Evolutionary conservation across 1,139 yeast genomes (phyloP).

Genomic region (Debaryomyces singareniensis): DNA sequence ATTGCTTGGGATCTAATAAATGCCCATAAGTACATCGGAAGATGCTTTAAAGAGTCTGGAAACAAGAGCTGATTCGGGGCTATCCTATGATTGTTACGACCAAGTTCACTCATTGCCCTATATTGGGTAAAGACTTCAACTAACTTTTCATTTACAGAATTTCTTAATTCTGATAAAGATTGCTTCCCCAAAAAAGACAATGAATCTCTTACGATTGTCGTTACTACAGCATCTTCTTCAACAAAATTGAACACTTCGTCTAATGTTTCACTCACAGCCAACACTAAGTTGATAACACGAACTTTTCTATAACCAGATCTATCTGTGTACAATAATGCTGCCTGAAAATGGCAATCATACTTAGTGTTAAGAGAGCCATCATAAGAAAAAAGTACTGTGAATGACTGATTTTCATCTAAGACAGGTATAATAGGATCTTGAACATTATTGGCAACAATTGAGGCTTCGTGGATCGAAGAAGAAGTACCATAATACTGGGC

Average conservation of each 20-base stretch:
- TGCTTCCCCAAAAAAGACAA: conserved; percentile 54
- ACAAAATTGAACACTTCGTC: conserved; percentile 72
- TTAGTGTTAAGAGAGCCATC: conserved; percentile 72
- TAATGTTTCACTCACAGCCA: conserved; percentile 72
- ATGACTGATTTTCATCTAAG: conserved; percentile 56
- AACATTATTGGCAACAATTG: conserved; percentile 28
- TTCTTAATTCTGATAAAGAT: conserved; percentile 57
- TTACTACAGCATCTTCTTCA: conserved; percentile 76
- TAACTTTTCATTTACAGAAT: conserved; percentile 56
- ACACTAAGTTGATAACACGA: conserved; percentile 74
- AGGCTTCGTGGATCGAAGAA: conserved; percentile 20
- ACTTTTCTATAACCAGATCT: conserved; percentile 71
- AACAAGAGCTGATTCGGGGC: conserved; percentile 64
- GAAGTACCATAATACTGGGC: conserved; percentile 64
- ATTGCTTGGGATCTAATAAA: conserved; percentile 66
- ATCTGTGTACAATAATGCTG: conserved; percentile 82
- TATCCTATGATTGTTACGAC: conserved; percentile 39
- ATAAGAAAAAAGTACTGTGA: conserved; percentile 67
- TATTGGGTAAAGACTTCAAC: conserved; percentile 75
- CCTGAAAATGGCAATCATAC: conserved; percentile 85
- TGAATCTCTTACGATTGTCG: conserved; percentile 70
- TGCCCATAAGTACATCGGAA: conserved; percentile 64
- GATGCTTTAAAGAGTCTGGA: conserved; percentile 74
- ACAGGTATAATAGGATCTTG: conserved; percentile 70
- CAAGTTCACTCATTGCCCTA: conserved; percentile 49